These are phyloP conservation scores for Apium graveolens DNA, from an alignment of 129 eudicot genomes.

Conservation along the genomic window DNA sequence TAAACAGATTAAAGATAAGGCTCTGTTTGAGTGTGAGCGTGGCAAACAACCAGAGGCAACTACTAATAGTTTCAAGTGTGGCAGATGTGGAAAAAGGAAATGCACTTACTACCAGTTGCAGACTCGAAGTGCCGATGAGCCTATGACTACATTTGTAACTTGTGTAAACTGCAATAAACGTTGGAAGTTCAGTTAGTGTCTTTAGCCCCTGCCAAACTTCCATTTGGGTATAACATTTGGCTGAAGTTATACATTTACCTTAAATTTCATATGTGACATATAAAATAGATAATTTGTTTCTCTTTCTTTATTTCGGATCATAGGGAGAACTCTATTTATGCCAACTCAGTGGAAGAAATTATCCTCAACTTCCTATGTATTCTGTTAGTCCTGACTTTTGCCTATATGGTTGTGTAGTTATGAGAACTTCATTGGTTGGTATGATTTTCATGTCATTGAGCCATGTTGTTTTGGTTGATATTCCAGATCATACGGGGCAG, in stretches of 20 bases:
- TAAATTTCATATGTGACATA: not conserved
- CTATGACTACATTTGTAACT: slow-evolving; percentile 86
- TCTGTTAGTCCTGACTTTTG: not conserved
- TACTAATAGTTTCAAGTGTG: slow-evolving; percentile 69
- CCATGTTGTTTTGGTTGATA: not conserved
- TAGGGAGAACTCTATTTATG: not conserved
- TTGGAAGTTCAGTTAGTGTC: slow-evolving; percentile 65
- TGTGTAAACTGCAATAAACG: slow-evolving; percentile 88
- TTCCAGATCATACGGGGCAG: not conserved
- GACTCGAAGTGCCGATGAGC: slow-evolving; percentile 93
- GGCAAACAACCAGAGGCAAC: slow-evolving; percentile 62
- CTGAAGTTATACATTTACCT: too few species aligned
- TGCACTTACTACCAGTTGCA: slow-evolving; percentile 82
- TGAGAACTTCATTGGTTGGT: not conserved
- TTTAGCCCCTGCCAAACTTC: not conserved
- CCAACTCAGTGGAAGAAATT: not conserved
- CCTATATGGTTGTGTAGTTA: not conserved
- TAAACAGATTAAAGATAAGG: slow-evolving; percentile 63
- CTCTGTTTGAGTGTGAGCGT: slow-evolving; percentile 72
- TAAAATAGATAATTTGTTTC: not conserved
- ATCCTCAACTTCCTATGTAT: not conserved
- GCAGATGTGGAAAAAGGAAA: slow-evolving; percentile 63
- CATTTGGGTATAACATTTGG: not conserved
- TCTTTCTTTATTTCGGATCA: not conserved
- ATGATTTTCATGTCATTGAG: not conserved